Conservation (phyloP, 2,329 filamentous ascomycete species). For the Beauveria medogensis region DNA sequence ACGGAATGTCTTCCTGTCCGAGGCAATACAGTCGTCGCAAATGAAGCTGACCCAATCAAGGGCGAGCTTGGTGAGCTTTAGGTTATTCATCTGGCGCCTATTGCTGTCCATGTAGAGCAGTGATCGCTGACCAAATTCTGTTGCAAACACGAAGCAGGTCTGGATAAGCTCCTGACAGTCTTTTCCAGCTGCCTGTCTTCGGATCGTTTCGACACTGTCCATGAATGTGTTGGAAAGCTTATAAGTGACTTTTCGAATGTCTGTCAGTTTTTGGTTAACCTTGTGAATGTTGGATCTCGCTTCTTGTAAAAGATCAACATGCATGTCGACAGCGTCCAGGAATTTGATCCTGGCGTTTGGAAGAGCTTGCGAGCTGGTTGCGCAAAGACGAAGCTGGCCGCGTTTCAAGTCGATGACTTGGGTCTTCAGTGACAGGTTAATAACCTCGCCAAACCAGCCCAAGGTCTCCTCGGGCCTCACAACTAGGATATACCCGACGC, state of each 20-base stretch:
- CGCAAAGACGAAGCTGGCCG: conserved; percentile 79
- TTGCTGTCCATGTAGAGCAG: conserved; percentile 95
- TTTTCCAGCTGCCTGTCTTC: conserved; percentile 68
- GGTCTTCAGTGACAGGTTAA: conserved; percentile 64
- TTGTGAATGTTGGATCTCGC: conserved; percentile 88
- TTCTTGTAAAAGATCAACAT: conserved; percentile 83
- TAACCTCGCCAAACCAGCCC: conserved; percentile 71
- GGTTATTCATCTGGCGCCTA: conserved; percentile 90
- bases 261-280: conserved; percentile 83
- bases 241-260: conserved; percentile 92
- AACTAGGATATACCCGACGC: conserved; percentile 71
- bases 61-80: conserved; percentile 86
- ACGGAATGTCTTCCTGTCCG: conserved; percentile 90
- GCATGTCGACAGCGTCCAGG: conserved; percentile 68
- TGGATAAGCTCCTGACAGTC: conserved; percentile 95
- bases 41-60: conserved; percentile 98
- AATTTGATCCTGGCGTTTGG: conserved; percentile 73
- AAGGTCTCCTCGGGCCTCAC: conserved; percentile 73
- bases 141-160: conserved; percentile 97
- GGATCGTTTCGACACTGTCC: conserved; percentile 93
- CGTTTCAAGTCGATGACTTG: conserved; percentile 78
- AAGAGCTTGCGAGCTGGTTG: conserved; percentile 75
- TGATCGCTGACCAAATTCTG: conserved; percentile 93
- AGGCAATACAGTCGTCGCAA: conserved; percentile 90
- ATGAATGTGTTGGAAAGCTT: conserved; percentile 97